These are phyloP conservation scores for Magnusiomyces ingens DNA, from an alignment of 1,139 yeast genomes.

Conservation along the genomic window DNA sequence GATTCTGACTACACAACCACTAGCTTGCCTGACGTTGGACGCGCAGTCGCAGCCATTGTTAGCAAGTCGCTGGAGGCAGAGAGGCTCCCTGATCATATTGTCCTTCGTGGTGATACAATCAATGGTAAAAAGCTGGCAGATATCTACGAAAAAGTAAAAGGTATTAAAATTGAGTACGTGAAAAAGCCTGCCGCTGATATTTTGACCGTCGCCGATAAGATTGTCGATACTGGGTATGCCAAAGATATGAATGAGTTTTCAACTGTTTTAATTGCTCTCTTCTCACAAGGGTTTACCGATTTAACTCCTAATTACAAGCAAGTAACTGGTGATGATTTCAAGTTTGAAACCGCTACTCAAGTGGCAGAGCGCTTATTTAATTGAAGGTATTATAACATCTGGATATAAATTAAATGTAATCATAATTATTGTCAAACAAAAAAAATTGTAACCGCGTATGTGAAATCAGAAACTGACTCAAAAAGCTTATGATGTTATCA, in stretches of 20 bases:
- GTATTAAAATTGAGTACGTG: conserved; percentile 33
- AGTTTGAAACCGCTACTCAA: not conserved
- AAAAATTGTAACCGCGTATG: no score
- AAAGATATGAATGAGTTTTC: conserved; percentile 6
- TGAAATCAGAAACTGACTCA: no score
- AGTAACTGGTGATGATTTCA: not conserved
- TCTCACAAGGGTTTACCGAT: not conserved
- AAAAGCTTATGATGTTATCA: no score
- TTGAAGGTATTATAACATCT: no score
- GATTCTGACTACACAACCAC: conserved; percentile 35
- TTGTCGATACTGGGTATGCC: conserved; percentile 6
- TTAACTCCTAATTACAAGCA: not conserved
- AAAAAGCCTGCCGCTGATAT: conserved; percentile 4
- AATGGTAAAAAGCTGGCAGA: conserved; percentile 38
- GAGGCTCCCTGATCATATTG: conserved; percentile 43
- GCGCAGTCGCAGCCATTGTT: conserved; percentile 39
- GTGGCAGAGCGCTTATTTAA: conserved; percentile 3
- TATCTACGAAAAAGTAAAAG: conserved; percentile 39
- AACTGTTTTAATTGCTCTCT: not conserved
- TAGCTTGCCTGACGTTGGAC: conserved; percentile 44
- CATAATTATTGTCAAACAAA: no score
- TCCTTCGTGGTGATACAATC: conserved; percentile 40
- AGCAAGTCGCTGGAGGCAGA: conserved; percentile 34
- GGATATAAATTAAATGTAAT: no score
- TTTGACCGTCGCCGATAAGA: conserved; percentile 6